Base-by-base conservation (phyloP, 2,329 filamentous ascomycete genomes). In the Pseudocercospora cruenta region DNA sequence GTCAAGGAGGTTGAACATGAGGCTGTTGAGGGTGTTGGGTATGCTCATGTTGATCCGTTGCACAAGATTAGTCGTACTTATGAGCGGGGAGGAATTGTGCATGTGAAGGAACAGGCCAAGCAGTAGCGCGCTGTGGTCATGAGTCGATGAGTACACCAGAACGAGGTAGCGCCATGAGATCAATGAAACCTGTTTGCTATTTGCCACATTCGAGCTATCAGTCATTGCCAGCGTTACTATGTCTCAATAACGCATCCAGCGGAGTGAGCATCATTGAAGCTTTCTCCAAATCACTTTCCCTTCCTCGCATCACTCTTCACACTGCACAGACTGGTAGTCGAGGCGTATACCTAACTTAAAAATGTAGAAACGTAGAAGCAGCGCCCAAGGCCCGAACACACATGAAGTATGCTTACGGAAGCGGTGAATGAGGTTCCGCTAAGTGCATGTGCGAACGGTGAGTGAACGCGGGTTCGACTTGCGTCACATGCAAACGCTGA, bases 21-120 rank as follows among this genome's bases (percentile, higher is more conserved):
- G 22, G 49, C 58, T n/a, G 63, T 64, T 10, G 66, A 68, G 33
- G 63, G 66, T 2, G 19, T 33, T 10, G 66, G 66, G 14, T 68
- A 63, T 63, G 66, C 66, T n/a, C 65, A 68, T 58, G 66, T 68
- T n/a, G 66, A 68, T 63, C 66, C 66, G 16, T 31, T 68, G 24
- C 66, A 66, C 54, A 59, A 51, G 5, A 63, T 60, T 9, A 60
- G 59, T 19, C 62, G 65, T 28, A 64, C 63, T 10, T 68, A 68
- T 55, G 66, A 68, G 21, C 21, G 58, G 31, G 58, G 14, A 12
- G 55, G 58, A 6, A 53, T 65, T 47, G 47, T n/a, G 12, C 51
- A 33, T 28, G 51, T 55, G 51, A 24, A 10, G 14, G n/a, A 53
- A 7, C 12, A 22, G 9, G 6, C 7, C 2, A 49, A 49, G 47